Evolutionary conservation across 345 rosid species (phyloP).

Genomic region (Rhodomyrtus tomentosa): DNA sequence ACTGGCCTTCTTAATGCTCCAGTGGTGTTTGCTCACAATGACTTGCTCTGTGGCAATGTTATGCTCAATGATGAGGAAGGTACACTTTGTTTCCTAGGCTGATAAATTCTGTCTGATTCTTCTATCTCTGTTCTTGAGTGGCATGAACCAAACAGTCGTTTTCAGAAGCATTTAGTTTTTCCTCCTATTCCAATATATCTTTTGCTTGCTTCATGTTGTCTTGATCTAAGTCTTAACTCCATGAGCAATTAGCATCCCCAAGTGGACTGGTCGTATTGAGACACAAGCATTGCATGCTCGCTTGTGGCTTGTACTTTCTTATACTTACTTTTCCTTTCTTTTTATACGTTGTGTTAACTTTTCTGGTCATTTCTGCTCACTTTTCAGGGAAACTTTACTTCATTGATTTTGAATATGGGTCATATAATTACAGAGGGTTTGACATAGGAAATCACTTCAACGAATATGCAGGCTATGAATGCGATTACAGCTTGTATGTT

Average conservation of each 20-base stretch:
- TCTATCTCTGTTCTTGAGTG: not conserved
- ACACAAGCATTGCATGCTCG: not conserved
- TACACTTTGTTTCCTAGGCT: not conserved
- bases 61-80: slow-evolving; percentile 89
- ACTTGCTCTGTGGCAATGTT: slow-evolving; percentile 87
- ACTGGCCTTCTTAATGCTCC: slow-evolving; percentile 59
- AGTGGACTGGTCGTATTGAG: not conserved
- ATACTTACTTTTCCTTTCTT: not conserved
- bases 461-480: slow-evolving; percentile 93
- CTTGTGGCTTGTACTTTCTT: not conserved
- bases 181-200: not conserved
- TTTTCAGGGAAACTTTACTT: slow-evolving; percentile 66
- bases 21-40: slow-evolving; percentile 89
- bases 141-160: not conserved
- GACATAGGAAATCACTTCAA: slow-evolving; percentile 96
- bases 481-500: slow-evolving; percentile 78
- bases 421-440: slow-evolving; percentile 86
- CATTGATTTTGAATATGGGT: slow-evolving; percentile 93
- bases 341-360: not conserved
- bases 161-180: not conserved
- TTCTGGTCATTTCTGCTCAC: slow-evolving; percentile 5
- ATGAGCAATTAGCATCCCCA: not conserved
- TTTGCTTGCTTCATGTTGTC: not conserved
- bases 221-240: not conserved
- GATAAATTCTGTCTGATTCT: not conserved